Conservation (phyloP, 1,284 basidiomycete species). For the Heterobasidion annosum region DNA sequence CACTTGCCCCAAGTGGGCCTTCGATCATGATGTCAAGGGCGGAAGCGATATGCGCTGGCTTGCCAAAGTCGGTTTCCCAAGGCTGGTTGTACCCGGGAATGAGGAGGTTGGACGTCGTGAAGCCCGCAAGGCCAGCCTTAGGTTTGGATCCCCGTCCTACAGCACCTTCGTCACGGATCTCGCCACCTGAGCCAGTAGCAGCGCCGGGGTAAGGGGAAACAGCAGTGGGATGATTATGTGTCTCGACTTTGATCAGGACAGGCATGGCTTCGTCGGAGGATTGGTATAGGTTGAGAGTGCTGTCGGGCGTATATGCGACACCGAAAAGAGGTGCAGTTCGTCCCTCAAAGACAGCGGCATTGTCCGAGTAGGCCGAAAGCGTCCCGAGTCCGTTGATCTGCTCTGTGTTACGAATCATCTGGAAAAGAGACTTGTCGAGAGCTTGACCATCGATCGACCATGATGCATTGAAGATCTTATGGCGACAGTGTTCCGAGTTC, state of each 20-base stretch:
- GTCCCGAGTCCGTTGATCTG: conserved; percentile 69
- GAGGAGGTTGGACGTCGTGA: conserved; percentile 91
- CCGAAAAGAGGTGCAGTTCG: conserved; percentile 75
- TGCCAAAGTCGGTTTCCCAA: conserved; percentile 91
- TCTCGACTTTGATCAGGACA: conserved; percentile 97
- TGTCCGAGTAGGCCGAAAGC: conserved; percentile 97
- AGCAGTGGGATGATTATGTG: conserved; percentile 98
- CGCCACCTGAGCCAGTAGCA: conserved; percentile 95
- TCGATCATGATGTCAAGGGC: conserved; percentile 97
- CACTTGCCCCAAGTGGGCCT: conserved; percentile 88
- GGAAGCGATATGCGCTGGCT: conserved; percentile 86
- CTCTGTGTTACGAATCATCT: conserved; percentile 98
- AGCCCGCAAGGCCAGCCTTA: conserved; percentile 92
- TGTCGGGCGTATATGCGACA: conserved; percentile 32
- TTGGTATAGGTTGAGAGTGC: conserved; percentile 40
- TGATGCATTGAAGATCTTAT: conserved; percentile 99
- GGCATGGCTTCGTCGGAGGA: conserved; percentile 69
- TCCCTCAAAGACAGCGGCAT: conserved; percentile 91
- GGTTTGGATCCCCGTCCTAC: conserved; percentile 94
- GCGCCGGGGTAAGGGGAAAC: conserved; percentile 98
- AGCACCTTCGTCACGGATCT: conserved; percentile 97
- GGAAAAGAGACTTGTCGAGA: conserved; percentile 81
- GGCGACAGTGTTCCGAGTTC: conserved; percentile 98
- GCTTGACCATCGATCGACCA: conserved; percentile 81
- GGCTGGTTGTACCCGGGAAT: conserved; percentile 84